phyloP scores from a whole-genome alignment of 1,139 yeast species.

The Kodamaea ohmeri region DNA sequence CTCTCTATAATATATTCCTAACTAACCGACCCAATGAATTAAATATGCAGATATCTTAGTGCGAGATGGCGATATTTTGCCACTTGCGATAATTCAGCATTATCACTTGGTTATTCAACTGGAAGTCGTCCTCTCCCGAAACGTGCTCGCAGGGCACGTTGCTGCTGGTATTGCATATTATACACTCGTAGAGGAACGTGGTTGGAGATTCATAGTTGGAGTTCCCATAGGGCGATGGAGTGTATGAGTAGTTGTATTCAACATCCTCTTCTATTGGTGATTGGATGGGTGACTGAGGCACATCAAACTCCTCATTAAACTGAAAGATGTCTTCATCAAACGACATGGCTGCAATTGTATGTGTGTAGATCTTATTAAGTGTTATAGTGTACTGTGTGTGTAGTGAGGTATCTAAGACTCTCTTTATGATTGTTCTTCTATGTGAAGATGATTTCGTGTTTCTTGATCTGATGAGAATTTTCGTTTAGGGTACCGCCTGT shows the following conservation, averaged over 20 bases:
- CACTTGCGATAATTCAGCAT: slow-evolving; percentile 24
- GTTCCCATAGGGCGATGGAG: slow-evolving; percentile 7
- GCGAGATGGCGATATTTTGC: slow-evolving; percentile 12
- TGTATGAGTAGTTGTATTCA: slow-evolving; percentile 13
- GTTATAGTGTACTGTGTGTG: not conserved
- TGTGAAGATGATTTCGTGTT: too few species aligned
- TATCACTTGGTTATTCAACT: slow-evolving; percentile 19
- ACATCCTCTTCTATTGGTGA: slow-evolving; percentile 14
- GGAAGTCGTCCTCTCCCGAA: slow-evolving; percentile 12
- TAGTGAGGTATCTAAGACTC: too few species aligned
- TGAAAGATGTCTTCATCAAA: slow-evolving; percentile 19
- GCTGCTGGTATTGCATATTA: slow-evolving; percentile 20
- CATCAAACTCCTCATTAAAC: slow-evolving; percentile 17
- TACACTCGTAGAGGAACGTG: slow-evolving; percentile 21
- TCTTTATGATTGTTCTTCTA: too few species aligned
- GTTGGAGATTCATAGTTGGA: slow-evolving; percentile 11
- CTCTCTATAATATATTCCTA: not conserved
- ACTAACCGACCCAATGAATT: not conserved
- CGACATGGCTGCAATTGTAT: slow-evolving; percentile 4
- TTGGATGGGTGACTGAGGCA: slow-evolving; percentile 17
- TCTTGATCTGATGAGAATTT: slow-evolving; percentile 1
- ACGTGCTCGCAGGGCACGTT: slow-evolving; percentile 18
- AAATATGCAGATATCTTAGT: not conserved
- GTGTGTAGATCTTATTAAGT: too few species aligned
- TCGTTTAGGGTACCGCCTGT: not conserved